Evolutionary conservation across 306 rosid genomes (phyloP).

Genomic region (Benincasa hispida): DNA sequence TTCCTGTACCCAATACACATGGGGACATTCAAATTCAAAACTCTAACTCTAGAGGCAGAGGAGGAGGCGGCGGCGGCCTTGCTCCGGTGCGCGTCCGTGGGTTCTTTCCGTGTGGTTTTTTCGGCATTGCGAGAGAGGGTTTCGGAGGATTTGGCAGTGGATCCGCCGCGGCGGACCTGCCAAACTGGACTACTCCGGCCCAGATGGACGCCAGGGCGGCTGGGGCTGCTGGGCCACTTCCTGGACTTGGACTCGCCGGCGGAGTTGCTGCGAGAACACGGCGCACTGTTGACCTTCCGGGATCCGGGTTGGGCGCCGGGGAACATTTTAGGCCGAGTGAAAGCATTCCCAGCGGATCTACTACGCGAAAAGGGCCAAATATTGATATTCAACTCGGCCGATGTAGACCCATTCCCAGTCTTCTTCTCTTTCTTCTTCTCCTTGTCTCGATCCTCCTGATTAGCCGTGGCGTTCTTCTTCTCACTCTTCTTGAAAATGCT

Average conservation of each 20-base stretch:
- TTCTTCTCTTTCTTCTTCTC: constrained; percentile 36
- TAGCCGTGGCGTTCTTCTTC: constrained; percentile 28
- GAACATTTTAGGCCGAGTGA: constrained; percentile 41
- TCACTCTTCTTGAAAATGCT: constrained; percentile 58
- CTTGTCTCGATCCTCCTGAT: constrained; percentile 11
- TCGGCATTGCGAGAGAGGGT: constrained; percentile 15
- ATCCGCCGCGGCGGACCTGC: constrained; percentile 55
- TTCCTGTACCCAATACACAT: constrained; percentile 62
- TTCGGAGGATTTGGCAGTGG: constrained; percentile 20
- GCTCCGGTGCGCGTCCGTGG: constrained; percentile 25
- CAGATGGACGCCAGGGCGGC: constrained; percentile 60
- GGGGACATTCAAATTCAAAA: constrained; percentile 74
- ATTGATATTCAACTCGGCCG: constrained; percentile 81
- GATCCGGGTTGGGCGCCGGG: constrained; percentile 33
- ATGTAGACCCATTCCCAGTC: constrained; percentile 30
- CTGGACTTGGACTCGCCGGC: constrained; percentile 82
- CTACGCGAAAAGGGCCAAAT: constrained; percentile 93
- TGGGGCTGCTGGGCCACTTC: constrained; percentile 85
- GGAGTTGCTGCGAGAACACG: constrained; percentile 92
- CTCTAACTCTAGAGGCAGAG: constrained; percentile 25
- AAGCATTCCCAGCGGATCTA: constrained; percentile 79
- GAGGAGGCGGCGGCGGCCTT: constrained; percentile 8
- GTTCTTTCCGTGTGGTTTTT: constrained; percentile 26
- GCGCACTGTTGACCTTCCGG: constrained; percentile 87
- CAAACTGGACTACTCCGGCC: constrained; percentile 94